Evolutionary conservation across 768 basidiomycete species (phyloP).

Genomic region (Rhodotorula sphaerocarpa): DNA sequence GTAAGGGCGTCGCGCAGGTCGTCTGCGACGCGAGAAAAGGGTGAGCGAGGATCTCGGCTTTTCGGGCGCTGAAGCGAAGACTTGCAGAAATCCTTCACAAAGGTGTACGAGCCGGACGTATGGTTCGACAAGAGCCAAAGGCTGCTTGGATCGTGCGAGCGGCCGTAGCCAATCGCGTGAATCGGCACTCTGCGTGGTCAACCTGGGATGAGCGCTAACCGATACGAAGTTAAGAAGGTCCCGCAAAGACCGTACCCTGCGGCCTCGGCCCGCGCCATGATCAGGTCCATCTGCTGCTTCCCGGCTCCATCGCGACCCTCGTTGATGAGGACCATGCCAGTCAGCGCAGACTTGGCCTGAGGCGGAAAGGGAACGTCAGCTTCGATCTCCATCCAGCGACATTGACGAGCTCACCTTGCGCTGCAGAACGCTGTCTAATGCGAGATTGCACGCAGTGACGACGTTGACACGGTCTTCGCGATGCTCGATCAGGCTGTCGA

Average conservation of each 20-base stretch:
- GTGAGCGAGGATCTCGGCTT: not conserved
- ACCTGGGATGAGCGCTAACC: not conserved
- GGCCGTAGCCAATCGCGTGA: slow-evolving; percentile 93
- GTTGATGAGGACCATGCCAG: slow-evolving; percentile 85
- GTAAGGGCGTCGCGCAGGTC: slow-evolving; percentile 85
- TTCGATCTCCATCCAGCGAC: no score
- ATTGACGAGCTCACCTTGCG: slow-evolving; percentile 51
- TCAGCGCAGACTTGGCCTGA: slow-evolving; percentile 65
- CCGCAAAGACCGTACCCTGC: slow-evolving; percentile 52
- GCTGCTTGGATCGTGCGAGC: slow-evolving; percentile 92
- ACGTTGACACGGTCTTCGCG: slow-evolving; percentile 95
- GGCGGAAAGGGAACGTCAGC: not conserved
- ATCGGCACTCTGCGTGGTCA: slow-evolving; percentile 60
- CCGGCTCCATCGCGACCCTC: slow-evolving; percentile 86
- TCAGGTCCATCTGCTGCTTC: slow-evolving; percentile 95
- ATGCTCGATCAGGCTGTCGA: slow-evolving; percentile 55
- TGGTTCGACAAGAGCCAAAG: slow-evolving; percentile 99
- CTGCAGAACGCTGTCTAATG: slow-evolving; percentile 86
- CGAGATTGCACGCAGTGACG: slow-evolving; percentile 95
- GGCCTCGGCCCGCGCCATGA: slow-evolving; percentile 90
- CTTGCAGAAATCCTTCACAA: slow-evolving; percentile 77
- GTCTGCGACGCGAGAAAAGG: slow-evolving; percentile 41
- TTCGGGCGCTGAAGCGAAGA: no score
- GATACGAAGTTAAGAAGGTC: not conserved
- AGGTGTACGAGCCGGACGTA: slow-evolving; percentile 93